Evolutionary conservation across 805 yeast genomes (phyloP), one percentile per base, ranked within the genome.

Genomic region (Candida lessepsii): DNA sequence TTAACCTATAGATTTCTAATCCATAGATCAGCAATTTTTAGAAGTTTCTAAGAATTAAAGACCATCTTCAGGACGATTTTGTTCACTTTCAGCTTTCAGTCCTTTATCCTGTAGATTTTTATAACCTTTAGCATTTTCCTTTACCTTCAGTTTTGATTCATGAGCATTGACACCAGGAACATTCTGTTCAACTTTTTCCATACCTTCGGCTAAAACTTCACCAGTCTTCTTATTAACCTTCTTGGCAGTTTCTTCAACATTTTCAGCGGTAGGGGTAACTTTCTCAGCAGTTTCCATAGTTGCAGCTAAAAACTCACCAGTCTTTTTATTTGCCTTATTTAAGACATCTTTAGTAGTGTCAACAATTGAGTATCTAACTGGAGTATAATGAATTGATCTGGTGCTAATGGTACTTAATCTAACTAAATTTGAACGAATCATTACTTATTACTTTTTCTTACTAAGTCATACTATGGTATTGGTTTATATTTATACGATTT

Each of bases 11-110:
- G n/a, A n/a, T n/a, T n/a, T n/a, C n/a, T n/a, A n/a, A n/a, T n/a
- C n/a, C n/a, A n/a, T n/a, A n/a, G n/a, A n/a, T 20, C 15, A 17
- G 5, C 19, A 15, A 28, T 11, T 20, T 16, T n/a, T n/a, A n/a
- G n/a, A n/a, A n/a, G n/a, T n/a, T n/a, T n/a, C n/a, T n/a, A n/a
- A 32, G 9, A 29, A n/a, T 50, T 55, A 67, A 23, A 69, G 50
- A n/a, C 63, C 74, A 49, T 71, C 76, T 29, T 70, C 75, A 5
- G 75, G 73, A 39, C 76, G 61, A 50, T 65, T 60, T 50, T 71
- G 75, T 51, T 70, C 75, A 28, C 52, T 44, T 47, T 70, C 74
- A 15, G 60, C 57, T 47, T 69, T 62, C 37, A 58, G 29, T 10
- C 75, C 76, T 50, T 69, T 71, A 41, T 70, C 72, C 51, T 69